A percentile compares a stretch with the other conserved stretches of the same genome.
phyloP scores from a whole-genome alignment of 768 basidiomycete species.

The Coprinopsis strossmayeri region DNA sequence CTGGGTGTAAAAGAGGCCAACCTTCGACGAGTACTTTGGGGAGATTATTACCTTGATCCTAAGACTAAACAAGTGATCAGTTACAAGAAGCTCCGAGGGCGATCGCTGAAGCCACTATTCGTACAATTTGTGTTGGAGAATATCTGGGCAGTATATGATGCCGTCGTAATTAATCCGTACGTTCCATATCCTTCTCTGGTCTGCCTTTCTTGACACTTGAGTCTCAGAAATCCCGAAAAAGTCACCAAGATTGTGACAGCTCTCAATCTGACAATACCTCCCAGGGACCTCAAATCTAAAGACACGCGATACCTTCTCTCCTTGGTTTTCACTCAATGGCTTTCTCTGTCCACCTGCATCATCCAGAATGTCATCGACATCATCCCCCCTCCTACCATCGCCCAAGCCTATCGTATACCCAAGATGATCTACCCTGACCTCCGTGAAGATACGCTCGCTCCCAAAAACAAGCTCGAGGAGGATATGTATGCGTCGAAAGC shows the following conservation, averaged over 20 bases:
- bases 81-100: conserved; percentile 82
- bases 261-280: conserved; percentile 74
- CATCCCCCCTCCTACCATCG: conserved; percentile 79
- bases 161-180: conserved; percentile 82
- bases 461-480: conserved; percentile 77
- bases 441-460: conserved; percentile 48
- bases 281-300: conserved; percentile 88
- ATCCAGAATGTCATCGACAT: conserved; percentile 91
- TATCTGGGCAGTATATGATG: conserved; percentile 95
- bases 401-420: conserved; percentile 80
- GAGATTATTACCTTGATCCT: conserved; percentile 94
- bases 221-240: conserved; percentile 77
- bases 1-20: conserved; percentile 87
- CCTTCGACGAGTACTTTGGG: conserved; percentile 86
- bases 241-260: conserved; percentile 81
- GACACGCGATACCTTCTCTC: conserved; percentile 80
- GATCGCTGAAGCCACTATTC: conserved; percentile 88
- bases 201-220: neutral
- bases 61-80: conserved; percentile 92
- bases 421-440: conserved; percentile 87
- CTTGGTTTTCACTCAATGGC: conserved; percentile 91
- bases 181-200: conserved; percentile 26
- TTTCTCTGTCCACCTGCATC: conserved; percentile 86
- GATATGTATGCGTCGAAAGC: conserved; percentile 73
- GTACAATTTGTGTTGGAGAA: conserved; percentile 98